A percentile compares a stretch with the other conserved stretches of the same genome.
Evolutionary conservation across 805 yeast genomes (phyloP).

Genomic region (Brettanomyces custersianus): DNA sequence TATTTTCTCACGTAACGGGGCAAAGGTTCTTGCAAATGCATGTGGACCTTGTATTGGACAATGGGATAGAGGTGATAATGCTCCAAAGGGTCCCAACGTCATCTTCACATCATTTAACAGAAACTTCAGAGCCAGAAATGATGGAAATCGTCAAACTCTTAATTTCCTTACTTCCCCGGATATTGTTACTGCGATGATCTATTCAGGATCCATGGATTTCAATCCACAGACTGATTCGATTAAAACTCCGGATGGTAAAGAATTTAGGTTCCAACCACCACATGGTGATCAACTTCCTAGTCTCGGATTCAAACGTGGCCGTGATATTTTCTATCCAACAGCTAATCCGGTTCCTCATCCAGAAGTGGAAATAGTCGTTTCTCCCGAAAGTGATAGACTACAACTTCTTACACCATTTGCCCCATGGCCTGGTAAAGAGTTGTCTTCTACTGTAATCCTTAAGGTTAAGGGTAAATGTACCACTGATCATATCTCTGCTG

Average conservation of each 20-base stretch:
- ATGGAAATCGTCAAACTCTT: constrained; percentile 95
- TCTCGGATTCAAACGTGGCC: constrained; percentile 83
- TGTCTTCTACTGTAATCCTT: constrained; percentile 64
- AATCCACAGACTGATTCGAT: constrained; percentile 91
- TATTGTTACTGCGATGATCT: constrained; percentile 89
- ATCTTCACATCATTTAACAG: constrained; percentile 97
- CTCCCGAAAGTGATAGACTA: constrained; percentile 84
- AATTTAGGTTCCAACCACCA: constrained; percentile 84
- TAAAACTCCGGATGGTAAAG: constrained; percentile 81
- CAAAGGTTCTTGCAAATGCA: constrained; percentile 91
- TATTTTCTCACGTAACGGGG: constrained; percentile 87
- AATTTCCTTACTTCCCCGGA: constrained; percentile 97
- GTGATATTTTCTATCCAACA: constrained; percentile 49
- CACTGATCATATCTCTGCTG: constrained; percentile 97
- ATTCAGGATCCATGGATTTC: constrained; percentile 93
- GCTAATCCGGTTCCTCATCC: constrained; percentile 46
- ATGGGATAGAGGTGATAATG: constrained; percentile 88
- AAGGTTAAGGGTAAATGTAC: constrained; percentile 98
- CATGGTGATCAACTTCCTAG: constrained; percentile 84
- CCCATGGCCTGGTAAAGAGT: constrained; percentile 81
- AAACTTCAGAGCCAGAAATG: constrained; percentile 96
- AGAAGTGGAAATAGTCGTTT: constrained; percentile 42
- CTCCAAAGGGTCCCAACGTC: constrained; percentile 91
- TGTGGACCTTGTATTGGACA: constrained; percentile 99
- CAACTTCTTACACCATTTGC: constrained; percentile 85